Base-by-base conservation (phyloP, 352 stramenopile species). In the Pythium vanterpoolii region DNA sequence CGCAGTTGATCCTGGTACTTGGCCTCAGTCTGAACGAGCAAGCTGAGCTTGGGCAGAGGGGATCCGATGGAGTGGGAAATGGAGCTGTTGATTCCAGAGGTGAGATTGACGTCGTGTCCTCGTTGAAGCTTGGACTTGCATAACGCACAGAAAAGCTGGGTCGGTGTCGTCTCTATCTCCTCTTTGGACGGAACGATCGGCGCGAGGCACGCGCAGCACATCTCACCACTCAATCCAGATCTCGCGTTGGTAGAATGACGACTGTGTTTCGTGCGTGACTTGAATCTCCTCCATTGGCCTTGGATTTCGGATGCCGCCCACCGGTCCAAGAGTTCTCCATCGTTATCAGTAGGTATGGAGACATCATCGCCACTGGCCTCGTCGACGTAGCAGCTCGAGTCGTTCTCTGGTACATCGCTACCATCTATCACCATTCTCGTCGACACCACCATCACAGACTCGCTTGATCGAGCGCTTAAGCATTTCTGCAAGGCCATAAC, bases 1-100 rank as follows among this genome's bases (percentile, higher is more conserved):
- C 73, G 49, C 5, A 89, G 53, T 51, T 89, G 79, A 19, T 76
- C 67, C 23, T 84, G 71, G 39, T 77, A 84, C 56, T 79, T 78
- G 24, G 73, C 75, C 44, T 89, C 74, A 2, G 70, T 76, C 50
- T 83, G 77, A 43, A 84, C 68, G 5, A 89, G 67, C 14, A 72
- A 46, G 47, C 65, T 79, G 21, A 86, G 60, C 39, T 81, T 86
- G 3, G 78, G 67, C 45, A 86, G 46, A 5, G 74, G 56, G 2
- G 56, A 62, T 19, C 45, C 23, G 1, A 56, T 11, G 5, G 36
- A 48, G 7, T 16, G 36, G 5, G 50, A 5, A 1, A 28, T 19
- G 3, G 36, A 16, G 11, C n/a, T 43, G 11, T 19, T 30, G 3
- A 19, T 11, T 11, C 46, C 28, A 8, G 14, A 19, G 3, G 28